Percentiles rank a stretch among this genome's conserved stretches.
Evolutionary conservation across 306 rosid species (phyloP).

Genomic region (Cotoneaster glaucophyllus): DNA sequence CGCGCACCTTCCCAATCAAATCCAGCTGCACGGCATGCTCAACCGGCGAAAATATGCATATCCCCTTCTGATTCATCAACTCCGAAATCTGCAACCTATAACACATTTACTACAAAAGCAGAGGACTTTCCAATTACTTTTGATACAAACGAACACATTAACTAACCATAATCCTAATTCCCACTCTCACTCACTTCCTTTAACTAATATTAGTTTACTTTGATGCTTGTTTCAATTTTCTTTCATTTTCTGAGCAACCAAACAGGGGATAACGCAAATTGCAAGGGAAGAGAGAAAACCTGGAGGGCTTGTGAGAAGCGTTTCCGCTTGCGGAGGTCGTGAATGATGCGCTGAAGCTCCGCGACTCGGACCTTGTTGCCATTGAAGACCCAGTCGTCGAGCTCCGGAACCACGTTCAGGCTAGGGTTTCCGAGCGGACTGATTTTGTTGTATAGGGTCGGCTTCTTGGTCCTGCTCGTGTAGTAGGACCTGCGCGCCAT

Average conservation of each 20-base stretch:
- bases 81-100: slow-evolving; percentile 59
- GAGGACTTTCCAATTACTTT: background rate
- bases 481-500: slow-evolving; percentile 45
- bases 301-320: slow-evolving; percentile 72
- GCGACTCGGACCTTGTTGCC: slow-evolving; percentile 58
- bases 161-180: background rate
- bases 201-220: background rate
- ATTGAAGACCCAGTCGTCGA: slow-evolving; percentile 70
- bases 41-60: slow-evolving; percentile 55
- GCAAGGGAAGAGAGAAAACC: slow-evolving; percentile 25
- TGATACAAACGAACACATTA: background rate
- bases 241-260: slow-evolving; percentile 1
- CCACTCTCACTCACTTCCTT: background rate
- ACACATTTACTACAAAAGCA: background rate
- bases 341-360: slow-evolving; percentile 74
- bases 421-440: slow-evolving; percentile 62
- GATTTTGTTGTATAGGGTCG: slow-evolving; percentile 49
- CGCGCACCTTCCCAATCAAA: slow-evolving; percentile 65
- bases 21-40: slow-evolving; percentile 88
- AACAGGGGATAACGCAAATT: background rate
- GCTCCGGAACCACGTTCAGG: slow-evolving; percentile 42
- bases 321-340: slow-evolving; percentile 73
- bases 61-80: slow-evolving; percentile 70
- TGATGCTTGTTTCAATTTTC: background rate
- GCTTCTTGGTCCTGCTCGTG: slow-evolving; percentile 51